Conservation (phyloP, 805 yeast species). For the Ogataea saltuana region DNA sequence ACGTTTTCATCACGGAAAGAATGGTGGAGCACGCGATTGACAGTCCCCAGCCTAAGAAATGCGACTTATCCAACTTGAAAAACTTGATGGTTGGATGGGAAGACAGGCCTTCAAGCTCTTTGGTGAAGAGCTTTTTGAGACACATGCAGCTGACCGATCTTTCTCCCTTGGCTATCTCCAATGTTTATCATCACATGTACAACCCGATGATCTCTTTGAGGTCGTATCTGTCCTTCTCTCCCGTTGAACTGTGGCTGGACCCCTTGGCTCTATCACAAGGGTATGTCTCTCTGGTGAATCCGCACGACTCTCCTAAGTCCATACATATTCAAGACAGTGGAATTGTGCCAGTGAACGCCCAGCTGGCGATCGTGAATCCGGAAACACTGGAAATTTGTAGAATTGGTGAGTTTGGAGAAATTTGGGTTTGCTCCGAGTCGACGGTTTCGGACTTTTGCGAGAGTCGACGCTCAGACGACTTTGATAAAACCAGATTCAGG, state of each 20-base stretch:
- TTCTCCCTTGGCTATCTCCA: constrained; percentile 67
- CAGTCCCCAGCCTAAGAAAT: constrained; percentile 49
- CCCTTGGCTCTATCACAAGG: constrained; percentile 91
- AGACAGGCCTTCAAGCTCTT: constrained; percentile 66
- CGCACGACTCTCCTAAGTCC: constrained; percentile 65
- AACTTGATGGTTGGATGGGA: constrained; percentile 84
- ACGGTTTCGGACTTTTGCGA: constrained; percentile 56
- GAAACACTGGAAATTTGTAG: constrained; percentile 78
- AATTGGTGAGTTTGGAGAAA: constrained; percentile 93
- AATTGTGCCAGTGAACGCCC: constrained; percentile 92
- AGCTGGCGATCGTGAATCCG: constrained; percentile 92
- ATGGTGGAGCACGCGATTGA: constrained; percentile 76
- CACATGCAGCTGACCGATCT: constrained; percentile 66
- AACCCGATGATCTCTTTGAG: constrained; percentile 85
- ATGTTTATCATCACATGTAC: constrained; percentile 74
- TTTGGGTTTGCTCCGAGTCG: constrained; percentile 93
- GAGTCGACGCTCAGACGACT: constrained; percentile 32
- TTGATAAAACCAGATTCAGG: constrained; percentile 54
- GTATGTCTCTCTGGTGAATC: constrained; percentile 73
- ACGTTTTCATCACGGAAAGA: constrained; percentile 79
- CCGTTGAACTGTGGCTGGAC: constrained; percentile 83
- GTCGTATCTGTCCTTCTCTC: constrained; percentile 85
- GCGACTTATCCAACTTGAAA: constrained; percentile 61
- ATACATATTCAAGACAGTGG: constrained; percentile 91
- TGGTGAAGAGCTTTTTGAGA: constrained; percentile 57